These are phyloP conservation scores for Tritrichomonas musculus DNA, from an alignment of 208 protist species.

Conservation along the genomic window DNA sequence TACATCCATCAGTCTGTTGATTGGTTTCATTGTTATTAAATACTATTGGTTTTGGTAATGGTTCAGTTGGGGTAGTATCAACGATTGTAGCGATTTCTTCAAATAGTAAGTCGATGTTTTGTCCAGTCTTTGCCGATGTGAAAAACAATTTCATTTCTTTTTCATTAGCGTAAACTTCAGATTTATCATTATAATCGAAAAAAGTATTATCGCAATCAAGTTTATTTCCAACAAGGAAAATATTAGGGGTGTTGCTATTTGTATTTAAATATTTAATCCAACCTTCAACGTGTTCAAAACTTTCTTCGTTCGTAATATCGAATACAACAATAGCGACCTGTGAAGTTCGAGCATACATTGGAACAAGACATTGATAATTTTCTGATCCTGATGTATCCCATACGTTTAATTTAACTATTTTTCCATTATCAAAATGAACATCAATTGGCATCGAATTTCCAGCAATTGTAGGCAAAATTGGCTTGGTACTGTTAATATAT, in stretches of 20 bases:
- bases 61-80: no score
- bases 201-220: background rate
- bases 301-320: background rate
- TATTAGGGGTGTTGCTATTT: background rate
- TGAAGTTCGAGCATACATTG: background rate
- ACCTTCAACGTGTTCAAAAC: background rate
- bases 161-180: no score
- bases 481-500: background rate
- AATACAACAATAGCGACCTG: background rate
- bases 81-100: no score
- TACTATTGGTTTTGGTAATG: no score
- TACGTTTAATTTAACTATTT: background rate
- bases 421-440: background rate
- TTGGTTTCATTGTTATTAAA: no score
- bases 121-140: no score
- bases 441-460: background rate
- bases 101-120: no score
- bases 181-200: no score
- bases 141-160: no score
- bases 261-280: background rate
- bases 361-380: slow-evolving; percentile 30
- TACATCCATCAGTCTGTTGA: no score
- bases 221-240: background rate
- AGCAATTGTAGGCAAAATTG: background rate
- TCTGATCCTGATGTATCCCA: slow-evolving; percentile 47